These are phyloP conservation scores for Backusella tuberculispora DNA, from an alignment of 192 early-diverging fungal genomes.

Conservation along the genomic window DNA sequence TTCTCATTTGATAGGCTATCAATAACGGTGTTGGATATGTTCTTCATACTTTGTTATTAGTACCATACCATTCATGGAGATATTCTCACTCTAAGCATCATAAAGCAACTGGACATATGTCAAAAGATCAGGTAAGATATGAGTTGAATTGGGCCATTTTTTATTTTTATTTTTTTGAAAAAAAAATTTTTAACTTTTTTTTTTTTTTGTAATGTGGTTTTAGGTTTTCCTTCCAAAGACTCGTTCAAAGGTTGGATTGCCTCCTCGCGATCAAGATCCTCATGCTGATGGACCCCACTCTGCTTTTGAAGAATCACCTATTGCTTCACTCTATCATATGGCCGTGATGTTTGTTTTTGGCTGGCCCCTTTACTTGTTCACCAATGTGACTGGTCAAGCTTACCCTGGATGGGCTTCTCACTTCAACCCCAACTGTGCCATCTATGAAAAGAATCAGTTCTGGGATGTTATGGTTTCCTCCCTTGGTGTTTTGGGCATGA, in stretches of 20 bases:
- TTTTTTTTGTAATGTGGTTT: background rate
- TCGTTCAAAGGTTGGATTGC: slow-evolving; percentile 60
- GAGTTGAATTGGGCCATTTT: background rate
- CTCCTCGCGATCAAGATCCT: slow-evolving; percentile 43
- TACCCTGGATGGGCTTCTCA: slow-evolving; percentile 79
- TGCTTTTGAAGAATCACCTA: slow-evolving; percentile 75
- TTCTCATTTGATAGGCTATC: slow-evolving; percentile 45
- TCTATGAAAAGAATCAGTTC: slow-evolving; percentile 80
- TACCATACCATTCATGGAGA: slow-evolving; percentile 95
- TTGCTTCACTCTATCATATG: slow-evolving; percentile 65
- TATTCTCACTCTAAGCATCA: slow-evolving; percentile 92
- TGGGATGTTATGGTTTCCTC: slow-evolving; percentile 73
- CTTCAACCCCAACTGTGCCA: slow-evolving; percentile 78
- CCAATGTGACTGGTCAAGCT: slow-evolving; percentile 79
- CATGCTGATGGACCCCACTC: slow-evolving; percentile 38
- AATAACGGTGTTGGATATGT: slow-evolving; percentile 90
- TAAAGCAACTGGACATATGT: slow-evolving; percentile 88
- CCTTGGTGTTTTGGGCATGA: slow-evolving; percentile 62
- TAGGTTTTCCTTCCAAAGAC: slow-evolving; percentile 78
- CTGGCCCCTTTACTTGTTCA: slow-evolving; percentile 86
- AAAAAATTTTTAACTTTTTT: background rate
- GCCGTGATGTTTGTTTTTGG: slow-evolving; percentile 75
- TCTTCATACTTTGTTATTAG: slow-evolving; percentile 86
- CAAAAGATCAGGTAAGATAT: slow-evolving; percentile 73
- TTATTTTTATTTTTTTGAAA: background rate